Evolutionary conservation across 257 asterid genomes (phyloP), one percentile per base, ranked within the genome.

Genomic region (Petrea volubilis): DNA sequence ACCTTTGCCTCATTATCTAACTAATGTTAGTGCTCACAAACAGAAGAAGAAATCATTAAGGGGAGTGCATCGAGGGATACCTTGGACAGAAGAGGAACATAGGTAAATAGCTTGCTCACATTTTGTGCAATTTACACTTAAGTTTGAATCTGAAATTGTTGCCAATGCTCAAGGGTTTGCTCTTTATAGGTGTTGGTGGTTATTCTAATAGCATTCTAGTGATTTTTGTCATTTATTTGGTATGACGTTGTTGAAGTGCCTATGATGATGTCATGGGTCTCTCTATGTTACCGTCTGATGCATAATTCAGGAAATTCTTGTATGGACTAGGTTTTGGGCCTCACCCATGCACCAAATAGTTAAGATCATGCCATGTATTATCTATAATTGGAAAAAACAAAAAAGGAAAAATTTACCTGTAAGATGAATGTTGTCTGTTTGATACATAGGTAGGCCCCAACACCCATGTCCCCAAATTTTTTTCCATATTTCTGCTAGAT

Each of bases 71-170:
- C 65, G 64, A 49, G 84, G 83, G 29, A 40, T n/a, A 44, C 79
- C 79, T 67, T 85, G 89, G 89, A 73, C 90, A 3, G 68, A 74
- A 73, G 81, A 81, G 59, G 87, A 87, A 75, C 90, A 81, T 47
- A 73, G 81, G 88, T 84, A 64, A 62, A 25, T 27, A 27, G 18
- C 18, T 44, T 58, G 27, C 24, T 59, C 60, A 40, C 68, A 18
- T 51, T 46, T 60, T 44, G 14, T 11, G 21, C 29, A 28, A 12
- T 4, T 51, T 21, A 38, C 43, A 50, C 23, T 14, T 33, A 74
- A 21, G 12, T 12, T 17, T 21, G 28, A 46, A n/a, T 65, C 46
- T 36, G 20, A 67, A 67, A 18, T 25, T 4, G 5, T 49, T 50
- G 20, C 3, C 34, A 34, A 36, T 41, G 6, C 23, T 68, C 17